phyloP scores from a whole-genome alignment of 2,329 filamentous ascomycete genomes.

The Plectosphaerella cucumerina region DNA sequence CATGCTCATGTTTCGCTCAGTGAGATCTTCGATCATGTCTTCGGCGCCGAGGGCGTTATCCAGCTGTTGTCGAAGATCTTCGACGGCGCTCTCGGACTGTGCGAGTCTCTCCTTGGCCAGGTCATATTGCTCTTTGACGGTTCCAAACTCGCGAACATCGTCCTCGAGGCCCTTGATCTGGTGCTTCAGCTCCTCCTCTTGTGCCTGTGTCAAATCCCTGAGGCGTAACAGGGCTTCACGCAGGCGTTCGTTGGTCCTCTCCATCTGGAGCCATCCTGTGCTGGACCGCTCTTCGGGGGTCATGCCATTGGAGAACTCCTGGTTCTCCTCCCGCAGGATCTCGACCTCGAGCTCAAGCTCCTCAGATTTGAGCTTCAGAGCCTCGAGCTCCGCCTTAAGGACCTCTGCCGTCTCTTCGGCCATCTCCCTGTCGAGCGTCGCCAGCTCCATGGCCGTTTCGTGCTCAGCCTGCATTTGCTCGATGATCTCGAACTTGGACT shows the following conservation, averaged over 20 bases:
- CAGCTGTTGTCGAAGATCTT: conserved; percentile 85
- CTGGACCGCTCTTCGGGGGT: conserved; percentile 82
- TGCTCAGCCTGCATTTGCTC: conserved; percentile 77
- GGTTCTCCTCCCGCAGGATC: conserved; percentile 80
- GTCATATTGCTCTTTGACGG: conserved; percentile 66
- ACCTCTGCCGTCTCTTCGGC: conserved; percentile 89
- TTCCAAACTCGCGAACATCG: conserved; percentile 64
- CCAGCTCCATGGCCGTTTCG: conserved; percentile 80
- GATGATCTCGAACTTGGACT: conserved; percentile 63
- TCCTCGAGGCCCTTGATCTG: conserved; percentile 72
- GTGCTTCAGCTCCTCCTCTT: conserved; percentile 72
- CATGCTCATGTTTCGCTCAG: conserved; percentile 79
- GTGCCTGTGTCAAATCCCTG: conserved; percentile 81
- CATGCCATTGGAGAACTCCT: conserved; percentile 79
- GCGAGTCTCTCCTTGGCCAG: conserved; percentile 68
- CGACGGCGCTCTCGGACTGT: conserved; percentile 69
- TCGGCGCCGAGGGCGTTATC: conserved; percentile 86
- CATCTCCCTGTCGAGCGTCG: conserved; percentile 89
- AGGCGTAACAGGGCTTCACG: conserved; percentile 80
- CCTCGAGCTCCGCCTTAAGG: conserved; percentile 74
- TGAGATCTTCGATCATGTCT: conserved; percentile 90
- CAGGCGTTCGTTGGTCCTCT: conserved; percentile 82
- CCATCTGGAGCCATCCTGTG: conserved; percentile 86
- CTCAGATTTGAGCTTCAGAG: conserved; percentile 70
- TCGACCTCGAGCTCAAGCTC: conserved; percentile 87